Evolutionary conservation across 768 basidiomycete genomes (phyloP).

Genomic region (Suillus occidentalis): DNA sequence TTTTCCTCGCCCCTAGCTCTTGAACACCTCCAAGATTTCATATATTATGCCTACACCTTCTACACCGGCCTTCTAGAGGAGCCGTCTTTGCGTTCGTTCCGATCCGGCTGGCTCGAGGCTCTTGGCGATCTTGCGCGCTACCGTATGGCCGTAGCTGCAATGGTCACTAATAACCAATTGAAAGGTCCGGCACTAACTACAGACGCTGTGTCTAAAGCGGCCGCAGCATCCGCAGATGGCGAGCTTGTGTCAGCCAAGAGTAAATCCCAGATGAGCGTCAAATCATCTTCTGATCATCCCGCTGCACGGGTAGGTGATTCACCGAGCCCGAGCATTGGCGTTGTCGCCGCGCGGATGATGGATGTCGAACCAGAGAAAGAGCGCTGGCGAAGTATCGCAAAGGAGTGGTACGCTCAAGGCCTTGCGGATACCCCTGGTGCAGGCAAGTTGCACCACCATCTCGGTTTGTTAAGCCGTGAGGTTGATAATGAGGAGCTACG

Average conservation of each 20-base stretch:
- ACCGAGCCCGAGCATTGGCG: constrained; percentile 76
- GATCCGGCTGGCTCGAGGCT: constrained; percentile 90
- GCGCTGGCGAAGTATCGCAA: constrained; percentile 84
- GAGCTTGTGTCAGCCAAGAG: constrained; percentile 36
- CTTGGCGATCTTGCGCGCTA: constrained; percentile 95
- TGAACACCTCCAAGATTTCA: constrained; percentile 92
- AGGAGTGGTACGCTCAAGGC: constrained; percentile 91
- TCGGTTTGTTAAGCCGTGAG: constrained; percentile 86
- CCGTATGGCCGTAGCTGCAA: constrained; percentile 92
- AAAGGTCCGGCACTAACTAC: constrained; percentile 48
- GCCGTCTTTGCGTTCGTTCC: constrained; percentile 64
- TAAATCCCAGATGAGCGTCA: constrained; percentile 26
- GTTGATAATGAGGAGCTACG: constrained; percentile 79
- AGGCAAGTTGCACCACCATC: constrained; percentile 91
- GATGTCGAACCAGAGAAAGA: constrained; percentile 92
- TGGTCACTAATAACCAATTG: constrained; percentile 56
- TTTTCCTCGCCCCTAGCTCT: constrained; percentile 64
- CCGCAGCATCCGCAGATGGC: constrained; percentile 29
- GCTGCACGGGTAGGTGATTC: constrained; percentile 63
- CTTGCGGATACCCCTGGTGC: constrained; percentile 89
- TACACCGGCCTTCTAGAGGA: constrained; percentile 91
- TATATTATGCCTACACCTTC: constrained; percentile 93
- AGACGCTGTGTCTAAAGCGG: constrained; percentile 54
- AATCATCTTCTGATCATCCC: constrained; percentile 44
- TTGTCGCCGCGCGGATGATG: constrained; percentile 76